A percentile compares a stretch with the other conserved stretches of the same genome.
Evolutionary conservation across 371 early-diverging fungal species (phyloP).

Genomic region (Apophysomyces trapeziformis): DNA sequence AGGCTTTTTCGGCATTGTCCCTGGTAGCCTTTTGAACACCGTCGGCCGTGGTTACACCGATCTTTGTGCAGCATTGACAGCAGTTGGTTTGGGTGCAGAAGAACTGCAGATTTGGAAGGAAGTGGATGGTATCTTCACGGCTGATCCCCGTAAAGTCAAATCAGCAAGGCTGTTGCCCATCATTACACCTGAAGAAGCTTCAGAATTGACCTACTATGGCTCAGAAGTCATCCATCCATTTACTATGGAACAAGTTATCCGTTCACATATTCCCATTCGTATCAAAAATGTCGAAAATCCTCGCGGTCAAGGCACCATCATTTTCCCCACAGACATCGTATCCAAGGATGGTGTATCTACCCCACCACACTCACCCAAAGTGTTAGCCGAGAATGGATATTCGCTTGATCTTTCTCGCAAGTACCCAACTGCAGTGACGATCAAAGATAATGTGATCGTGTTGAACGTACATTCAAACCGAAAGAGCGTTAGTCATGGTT

Average conservation of each 20-base stretch:
- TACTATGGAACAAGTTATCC: conserved; percentile 98
- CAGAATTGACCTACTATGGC: conserved; percentile 98
- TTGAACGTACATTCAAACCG: conserved; percentile 96
- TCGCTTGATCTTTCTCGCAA: conserved; percentile 71
- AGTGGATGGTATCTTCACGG: conserved; percentile 98
- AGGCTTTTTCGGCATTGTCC: conserved; percentile 96
- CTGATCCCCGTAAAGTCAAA: conserved; percentile 97
- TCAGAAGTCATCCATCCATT: conserved; percentile 98
- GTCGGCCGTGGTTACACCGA: conserved; percentile 99
- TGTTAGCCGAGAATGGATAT: conserved; percentile 77
- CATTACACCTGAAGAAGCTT: conserved; percentile 97
- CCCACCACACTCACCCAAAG: conserved; percentile 67
- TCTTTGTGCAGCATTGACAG: conserved; percentile 93
- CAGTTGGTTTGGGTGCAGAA: conserved; percentile 84
- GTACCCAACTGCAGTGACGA: conserved; percentile 95
- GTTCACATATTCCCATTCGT: conserved; percentile 94
- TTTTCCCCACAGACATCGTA: conserved; percentile 74
- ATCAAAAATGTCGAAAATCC: conserved; percentile 98
- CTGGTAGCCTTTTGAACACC: conserved; percentile 87
- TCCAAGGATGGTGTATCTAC: conserved; percentile 53
- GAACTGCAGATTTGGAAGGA: conserved; percentile 99
- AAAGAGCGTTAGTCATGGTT: conserved; percentile 93
- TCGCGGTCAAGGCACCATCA: conserved; percentile 88
- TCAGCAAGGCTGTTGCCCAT: conserved; percentile 85
- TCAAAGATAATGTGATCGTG: conserved; percentile 92